A percentile compares a stretch with the other conserved stretches of the same genome.
Evolutionary conservation across 305 asterid genomes (phyloP).

Genomic region (Rubia tinctorum): DNA sequence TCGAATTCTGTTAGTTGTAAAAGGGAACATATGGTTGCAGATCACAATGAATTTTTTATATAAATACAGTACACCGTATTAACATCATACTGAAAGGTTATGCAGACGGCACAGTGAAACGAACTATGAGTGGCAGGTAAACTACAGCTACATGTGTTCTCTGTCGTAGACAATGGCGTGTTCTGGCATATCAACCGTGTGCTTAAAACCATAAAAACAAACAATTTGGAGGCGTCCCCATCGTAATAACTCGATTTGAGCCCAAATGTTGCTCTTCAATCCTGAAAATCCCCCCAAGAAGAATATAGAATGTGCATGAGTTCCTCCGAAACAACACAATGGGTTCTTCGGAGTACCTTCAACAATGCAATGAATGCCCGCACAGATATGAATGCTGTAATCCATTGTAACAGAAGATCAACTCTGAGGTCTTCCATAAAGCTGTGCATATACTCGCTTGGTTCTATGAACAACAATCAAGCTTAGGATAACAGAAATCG

Average conservation of each 20-base stretch:
- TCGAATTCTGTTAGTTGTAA: too few species aligned
- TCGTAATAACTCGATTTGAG: not conserved
- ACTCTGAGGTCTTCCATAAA: conserved; percentile 23
- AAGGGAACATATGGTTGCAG: too few species aligned
- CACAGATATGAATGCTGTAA: not conserved
- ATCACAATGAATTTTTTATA: too few species aligned
- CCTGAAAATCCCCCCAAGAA: not conserved
- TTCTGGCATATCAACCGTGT: not conserved
- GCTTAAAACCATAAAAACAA: not conserved
- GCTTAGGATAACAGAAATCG: conserved; percentile 32
- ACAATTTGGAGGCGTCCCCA: not conserved
- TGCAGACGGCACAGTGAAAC: not conserved
- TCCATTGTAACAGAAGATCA: conserved; percentile 8
- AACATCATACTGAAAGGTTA: too few species aligned
- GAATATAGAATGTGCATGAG: not conserved
- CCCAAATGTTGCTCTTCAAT: not conserved
- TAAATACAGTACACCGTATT: too few species aligned
- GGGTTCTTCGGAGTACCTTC: too few species aligned
- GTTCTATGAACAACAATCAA: conserved; percentile 39
- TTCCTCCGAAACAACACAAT: too few species aligned
- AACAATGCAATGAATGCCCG: not conserved
- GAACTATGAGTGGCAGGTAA: not conserved
- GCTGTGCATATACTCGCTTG: conserved; percentile 34
- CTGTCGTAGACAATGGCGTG: not conserved
- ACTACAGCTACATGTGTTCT: not conserved